phyloP scores from a whole-genome alignment of 495 filamentous ascomycete genomes.

The Rostrohypoxylon terebratum region DNA sequence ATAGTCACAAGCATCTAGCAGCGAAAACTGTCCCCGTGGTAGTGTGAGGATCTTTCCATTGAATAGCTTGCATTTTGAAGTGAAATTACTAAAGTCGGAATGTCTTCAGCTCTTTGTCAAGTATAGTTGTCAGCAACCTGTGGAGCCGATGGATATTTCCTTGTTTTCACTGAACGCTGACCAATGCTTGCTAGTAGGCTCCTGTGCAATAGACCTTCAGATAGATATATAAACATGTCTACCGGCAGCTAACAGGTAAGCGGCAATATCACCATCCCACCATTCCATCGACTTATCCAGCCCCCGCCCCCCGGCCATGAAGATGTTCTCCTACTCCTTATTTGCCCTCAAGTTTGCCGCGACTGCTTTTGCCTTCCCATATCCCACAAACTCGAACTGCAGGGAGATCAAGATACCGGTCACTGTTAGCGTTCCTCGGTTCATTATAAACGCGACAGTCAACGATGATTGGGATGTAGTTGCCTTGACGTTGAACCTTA shows the following conservation, averaged over 20 bases:
- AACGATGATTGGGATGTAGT: slow-evolving; percentile 47
- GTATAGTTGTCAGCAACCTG: slow-evolving; percentile 30
- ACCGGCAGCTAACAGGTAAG: background rate
- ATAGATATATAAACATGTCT: slow-evolving; percentile 17
- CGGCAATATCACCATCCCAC: background rate
- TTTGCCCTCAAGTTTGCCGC: slow-evolving; percentile 23
- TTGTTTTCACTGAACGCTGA: slow-evolving; percentile 8
- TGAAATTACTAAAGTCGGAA: background rate
- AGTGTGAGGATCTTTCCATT: slow-evolving; percentile 26
- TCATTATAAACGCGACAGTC: slow-evolving; percentile 39
- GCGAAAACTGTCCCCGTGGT: slow-evolving; percentile 2
- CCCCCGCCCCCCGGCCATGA: background rate
- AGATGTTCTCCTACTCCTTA: slow-evolving; percentile 27
- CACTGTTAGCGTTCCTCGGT: slow-evolving; percentile 41
- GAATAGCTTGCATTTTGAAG: background rate
- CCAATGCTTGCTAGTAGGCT: background rate
- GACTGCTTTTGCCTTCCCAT: slow-evolving; percentile 15
- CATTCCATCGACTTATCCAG: background rate
- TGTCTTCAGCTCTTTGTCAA: slow-evolving; percentile 11
- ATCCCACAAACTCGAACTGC: slow-evolving; percentile 17
- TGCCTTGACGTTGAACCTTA: slow-evolving; percentile 44
- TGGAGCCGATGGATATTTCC: slow-evolving; percentile 27
- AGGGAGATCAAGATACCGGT: slow-evolving; percentile 43
- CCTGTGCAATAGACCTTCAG: background rate
- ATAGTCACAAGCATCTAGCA: slow-evolving; percentile 5